phyloP scores from a whole-genome alignment of 2,329 filamentous ascomycete species.

The Botrytis deweyae region DNA sequence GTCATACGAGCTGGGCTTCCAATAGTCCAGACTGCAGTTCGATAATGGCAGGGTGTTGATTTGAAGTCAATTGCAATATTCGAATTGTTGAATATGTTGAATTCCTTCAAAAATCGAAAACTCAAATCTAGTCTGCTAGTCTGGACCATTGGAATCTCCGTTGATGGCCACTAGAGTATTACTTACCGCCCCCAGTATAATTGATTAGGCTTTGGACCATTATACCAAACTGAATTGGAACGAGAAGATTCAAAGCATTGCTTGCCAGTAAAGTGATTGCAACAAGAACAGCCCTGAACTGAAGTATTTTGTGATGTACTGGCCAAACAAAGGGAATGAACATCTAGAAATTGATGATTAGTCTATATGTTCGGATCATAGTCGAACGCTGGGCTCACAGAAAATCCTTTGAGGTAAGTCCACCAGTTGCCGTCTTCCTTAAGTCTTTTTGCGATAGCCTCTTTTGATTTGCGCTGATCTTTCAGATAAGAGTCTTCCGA shows the following conservation, averaged over 20 bases:
- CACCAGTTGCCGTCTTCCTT: slow-evolving; percentile 75
- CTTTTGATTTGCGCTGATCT: slow-evolving; percentile 53
- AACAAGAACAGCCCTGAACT: slow-evolving; percentile 66
- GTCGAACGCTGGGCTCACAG: slow-evolving; percentile 40
- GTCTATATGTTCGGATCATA: neutral
- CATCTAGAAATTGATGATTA: slow-evolving; percentile 46
- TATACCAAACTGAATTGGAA: slow-evolving; percentile 78
- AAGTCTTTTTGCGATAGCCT: slow-evolving; percentile 65
- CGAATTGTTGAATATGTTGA: neutral
- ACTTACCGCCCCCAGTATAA: slow-evolving; percentile 38
- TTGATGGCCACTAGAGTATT: neutral
- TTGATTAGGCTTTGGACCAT: slow-evolving; percentile 68
- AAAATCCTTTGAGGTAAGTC: slow-evolving; percentile 72
- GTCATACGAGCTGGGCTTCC: neutral
- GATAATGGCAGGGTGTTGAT: neutral
- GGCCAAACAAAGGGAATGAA: slow-evolving; percentile 82
- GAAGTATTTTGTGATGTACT: slow-evolving; percentile 61
- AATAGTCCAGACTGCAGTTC: neutral
- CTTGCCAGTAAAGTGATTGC: slow-evolving; percentile 65
- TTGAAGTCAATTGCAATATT: neutral
- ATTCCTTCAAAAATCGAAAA: neutral
- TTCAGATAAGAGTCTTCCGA: slow-evolving; percentile 56
- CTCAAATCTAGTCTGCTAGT: neutral
- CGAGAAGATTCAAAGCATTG: slow-evolving; percentile 72
- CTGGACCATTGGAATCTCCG: neutral